Conservation (phyloP, 441 rosid genomes). For the Mallotus repandus region DNA sequence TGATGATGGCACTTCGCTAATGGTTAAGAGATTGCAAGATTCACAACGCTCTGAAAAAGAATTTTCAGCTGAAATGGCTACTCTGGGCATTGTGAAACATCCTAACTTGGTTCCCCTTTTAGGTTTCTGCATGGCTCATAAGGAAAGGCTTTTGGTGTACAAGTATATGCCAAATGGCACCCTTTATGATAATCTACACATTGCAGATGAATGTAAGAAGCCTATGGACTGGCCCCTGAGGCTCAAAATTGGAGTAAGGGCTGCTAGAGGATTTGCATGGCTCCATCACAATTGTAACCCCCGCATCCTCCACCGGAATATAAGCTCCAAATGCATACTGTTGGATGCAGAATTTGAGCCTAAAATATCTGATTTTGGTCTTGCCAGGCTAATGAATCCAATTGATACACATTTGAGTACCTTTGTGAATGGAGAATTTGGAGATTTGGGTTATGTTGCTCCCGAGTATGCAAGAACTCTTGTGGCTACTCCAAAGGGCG, state of each 20-base stretch:
- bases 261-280: constrained; percentile 89
- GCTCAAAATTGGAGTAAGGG: constrained; percentile 73
- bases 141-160: constrained; percentile 79
- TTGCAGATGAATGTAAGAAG: constrained; percentile 36
- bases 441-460: constrained; percentile 89
- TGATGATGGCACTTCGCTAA: constrained; percentile 61
- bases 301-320: constrained; percentile 81
- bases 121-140: constrained; percentile 70
- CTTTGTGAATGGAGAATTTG: constrained; percentile 90
- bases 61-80: constrained; percentile 69
- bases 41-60: constrained; percentile 76
- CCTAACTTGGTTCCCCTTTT: constrained; percentile 77
- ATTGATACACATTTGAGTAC: constrained; percentile 84
- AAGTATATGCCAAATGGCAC: constrained; percentile 71
- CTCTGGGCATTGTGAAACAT: constrained; percentile 75
- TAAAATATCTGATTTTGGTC: constrained; percentile 85
- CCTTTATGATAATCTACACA: constrained; percentile 59
- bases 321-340: constrained; percentile 82
- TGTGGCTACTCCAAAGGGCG: constrained; percentile 89
- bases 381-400: constrained; percentile 94
- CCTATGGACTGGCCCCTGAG: constrained; percentile 76
- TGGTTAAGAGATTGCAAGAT: constrained; percentile 85
- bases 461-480: constrained; percentile 86
- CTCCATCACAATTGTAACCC: constrained; percentile 93
- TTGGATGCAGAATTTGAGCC: constrained; percentile 80